Percentiles rank a stretch among this genome's conserved stretches.
These are phyloP conservation scores for Eimeria falciformis DNA, from an alignment of 169 alveolate species.

Conservation along the genomic window DNA sequence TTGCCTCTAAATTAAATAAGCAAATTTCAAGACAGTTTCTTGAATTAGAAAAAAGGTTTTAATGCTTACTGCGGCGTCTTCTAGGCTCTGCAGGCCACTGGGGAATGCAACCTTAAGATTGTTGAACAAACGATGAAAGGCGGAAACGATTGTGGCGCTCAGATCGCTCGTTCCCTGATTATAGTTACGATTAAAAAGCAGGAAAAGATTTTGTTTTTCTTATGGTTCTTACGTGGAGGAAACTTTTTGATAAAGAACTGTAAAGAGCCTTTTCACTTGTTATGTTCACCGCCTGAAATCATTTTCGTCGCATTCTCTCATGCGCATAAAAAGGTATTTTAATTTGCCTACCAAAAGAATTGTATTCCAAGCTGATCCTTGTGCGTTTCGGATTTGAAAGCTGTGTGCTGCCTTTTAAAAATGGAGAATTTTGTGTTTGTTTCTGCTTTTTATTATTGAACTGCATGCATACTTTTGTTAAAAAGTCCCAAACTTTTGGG, in stretches of 20 bases:
- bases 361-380: neutral
- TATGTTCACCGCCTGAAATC: slow-evolving; percentile 1
- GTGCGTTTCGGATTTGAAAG: neutral
- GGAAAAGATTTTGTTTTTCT: neutral
- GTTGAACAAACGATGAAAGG: slow-evolving; percentile 9
- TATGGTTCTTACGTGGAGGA: neutral
- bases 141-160: neutral
- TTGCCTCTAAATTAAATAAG: neutral
- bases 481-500: neutral
- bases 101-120: neutral
- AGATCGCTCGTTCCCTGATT: neutral
- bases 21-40: no score
- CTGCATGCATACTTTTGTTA: neutral
- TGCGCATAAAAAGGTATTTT: neutral
- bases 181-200: neutral
- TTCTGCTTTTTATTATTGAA: neutral
- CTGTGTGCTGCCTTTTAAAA: neutral
- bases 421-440: neutral
- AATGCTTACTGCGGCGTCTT: slow-evolving; percentile 14
- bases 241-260: slow-evolving; percentile 46
- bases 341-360: neutral
- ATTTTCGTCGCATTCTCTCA: neutral
- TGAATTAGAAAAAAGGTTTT: no score
- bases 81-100: neutral
- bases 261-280: slow-evolving; percentile 35